Percentiles rank a stretch among this genome's conserved stretches.
phyloP scores from a whole-genome alignment of 176 grass and related monocot genomes.

The Triticum dicoccoides region DNA sequence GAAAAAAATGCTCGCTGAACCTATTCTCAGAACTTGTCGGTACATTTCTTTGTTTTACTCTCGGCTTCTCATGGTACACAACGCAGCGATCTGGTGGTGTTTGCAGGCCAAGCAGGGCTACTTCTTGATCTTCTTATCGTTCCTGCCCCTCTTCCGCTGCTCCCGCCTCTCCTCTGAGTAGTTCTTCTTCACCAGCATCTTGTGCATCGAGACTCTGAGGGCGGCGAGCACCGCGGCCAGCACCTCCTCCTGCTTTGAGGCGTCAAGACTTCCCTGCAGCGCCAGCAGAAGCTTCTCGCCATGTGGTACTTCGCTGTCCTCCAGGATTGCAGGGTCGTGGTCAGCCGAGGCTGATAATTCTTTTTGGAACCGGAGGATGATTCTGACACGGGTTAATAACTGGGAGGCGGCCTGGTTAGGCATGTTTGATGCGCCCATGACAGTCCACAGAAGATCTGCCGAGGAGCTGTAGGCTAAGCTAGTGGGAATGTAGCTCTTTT shows the following conservation, averaged over 20 bases:
- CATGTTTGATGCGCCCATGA: slow-evolving; percentile 89
- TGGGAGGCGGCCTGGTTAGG: slow-evolving; percentile 34
- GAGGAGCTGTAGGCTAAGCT: slow-evolving; percentile 55
- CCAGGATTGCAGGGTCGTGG: slow-evolving; percentile 32
- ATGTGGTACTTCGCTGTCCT: slow-evolving; percentile 58
- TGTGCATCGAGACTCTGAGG: slow-evolving; percentile 71
- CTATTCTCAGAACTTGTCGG: background rate
- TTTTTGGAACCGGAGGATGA: slow-evolving; percentile 31
- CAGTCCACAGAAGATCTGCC: slow-evolving; percentile 53
- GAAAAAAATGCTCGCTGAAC: no score
- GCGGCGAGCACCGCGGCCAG: slow-evolving; percentile 53
- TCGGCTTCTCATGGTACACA: slow-evolving; percentile 3
- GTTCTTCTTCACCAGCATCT: slow-evolving; percentile 93
- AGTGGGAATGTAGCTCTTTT: slow-evolving; percentile 80
- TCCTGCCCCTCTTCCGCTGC: slow-evolving; percentile 70
- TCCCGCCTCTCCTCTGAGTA: slow-evolving; percentile 88
- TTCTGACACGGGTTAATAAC: slow-evolving; percentile 56
- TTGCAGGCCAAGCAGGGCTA: slow-evolving; percentile 10
- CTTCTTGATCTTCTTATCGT: slow-evolving; percentile 80
- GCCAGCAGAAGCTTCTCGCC: slow-evolving; percentile 65
- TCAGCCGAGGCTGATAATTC: slow-evolving; percentile 4
- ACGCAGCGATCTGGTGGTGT: background rate
- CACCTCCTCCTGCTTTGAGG: slow-evolving; percentile 57
- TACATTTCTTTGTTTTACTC: background rate
- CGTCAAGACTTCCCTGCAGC: slow-evolving; percentile 73